Percentiles rank a stretch among this genome's conserved stretches.
Evolutionary conservation across 352 stramenopile species (phyloP).

Genomic region (Phytopythium litorale): DNA sequence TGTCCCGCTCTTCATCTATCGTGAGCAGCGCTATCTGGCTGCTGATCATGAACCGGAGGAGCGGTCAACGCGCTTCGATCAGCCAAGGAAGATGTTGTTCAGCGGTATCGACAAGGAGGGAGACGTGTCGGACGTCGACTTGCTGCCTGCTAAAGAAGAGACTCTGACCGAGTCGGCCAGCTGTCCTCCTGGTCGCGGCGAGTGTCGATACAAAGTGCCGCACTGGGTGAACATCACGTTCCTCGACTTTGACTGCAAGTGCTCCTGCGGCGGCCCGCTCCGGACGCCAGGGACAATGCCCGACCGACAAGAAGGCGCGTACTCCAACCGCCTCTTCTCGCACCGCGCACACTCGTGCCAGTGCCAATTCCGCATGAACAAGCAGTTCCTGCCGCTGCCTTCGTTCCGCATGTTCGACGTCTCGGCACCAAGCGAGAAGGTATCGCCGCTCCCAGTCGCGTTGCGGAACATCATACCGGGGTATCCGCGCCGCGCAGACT

Average conservation of each 20-base stretch:
- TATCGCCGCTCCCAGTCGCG: conserved; percentile 40
- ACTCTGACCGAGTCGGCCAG: not conserved
- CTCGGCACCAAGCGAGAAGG: conserved; percentile 38
- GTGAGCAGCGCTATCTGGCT: too few species aligned
- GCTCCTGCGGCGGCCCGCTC: conserved; percentile 1
- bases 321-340: conserved; percentile 16
- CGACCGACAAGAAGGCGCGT: not conserved
- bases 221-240: conserved; percentile 94
- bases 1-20: conserved; percentile 96
- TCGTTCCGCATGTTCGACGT: conserved; percentile 75
- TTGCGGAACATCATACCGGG: conserved; percentile 45
- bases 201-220: conserved; percentile 83
- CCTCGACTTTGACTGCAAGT: conserved; percentile 75
- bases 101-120: not conserved
- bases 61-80: not conserved
- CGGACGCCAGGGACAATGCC: not conserved
- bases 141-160: not conserved
- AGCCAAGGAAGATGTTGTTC: not conserved
- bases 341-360: conserved; percentile 34
- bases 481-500: conserved; percentile 12
- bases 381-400: conserved; percentile 53
- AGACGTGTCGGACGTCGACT: not conserved
- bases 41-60: not conserved
- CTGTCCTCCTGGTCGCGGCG: not conserved
- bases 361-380: conserved; percentile 40